Percentiles rank a stretch among this genome's conserved stretches.
These are phyloP conservation scores for Alternaria gaisen DNA, from an alignment of 2,329 filamentous ascomycete genomes.

Conservation along the genomic window DNA sequence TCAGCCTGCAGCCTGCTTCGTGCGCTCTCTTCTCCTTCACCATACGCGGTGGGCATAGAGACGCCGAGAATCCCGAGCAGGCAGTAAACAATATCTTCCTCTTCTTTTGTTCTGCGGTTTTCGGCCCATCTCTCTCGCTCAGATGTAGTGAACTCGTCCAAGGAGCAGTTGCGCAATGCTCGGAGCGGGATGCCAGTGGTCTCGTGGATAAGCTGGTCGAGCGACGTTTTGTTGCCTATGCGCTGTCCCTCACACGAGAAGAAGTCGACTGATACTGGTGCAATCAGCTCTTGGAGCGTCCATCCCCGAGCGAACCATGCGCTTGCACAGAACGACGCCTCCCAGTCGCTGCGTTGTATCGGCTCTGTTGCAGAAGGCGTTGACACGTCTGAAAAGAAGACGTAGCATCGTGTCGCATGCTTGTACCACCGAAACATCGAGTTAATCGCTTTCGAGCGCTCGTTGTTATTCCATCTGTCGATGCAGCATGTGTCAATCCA, in stretches of 20 bases:
- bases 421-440: slow-evolving; percentile 25
- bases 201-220: slow-evolving; percentile 21
- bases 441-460: slow-evolving; percentile 24
- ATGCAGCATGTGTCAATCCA: slow-evolving; percentile 37
- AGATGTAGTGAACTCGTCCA: slow-evolving; percentile 31
- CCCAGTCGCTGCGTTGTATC: slow-evolving; percentile 14
- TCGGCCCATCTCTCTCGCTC: slow-evolving; percentile 23
- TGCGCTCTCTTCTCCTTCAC: slow-evolving; percentile 31
- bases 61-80: slow-evolving; percentile 36
- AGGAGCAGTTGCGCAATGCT: slow-evolving; percentile 21
- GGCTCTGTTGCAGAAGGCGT: slow-evolving; percentile 2
- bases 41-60: slow-evolving; percentile 25
- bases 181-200: slow-evolving; percentile 24
- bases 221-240: slow-evolving; percentile 22
- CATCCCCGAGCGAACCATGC: slow-evolving; percentile 5
- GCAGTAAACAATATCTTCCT: slow-evolving; percentile 38
- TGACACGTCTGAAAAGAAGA: slow-evolving; percentile 30
- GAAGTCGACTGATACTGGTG: slow-evolving; percentile 25
- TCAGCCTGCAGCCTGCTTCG: slow-evolving; percentile 23
- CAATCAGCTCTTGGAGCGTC: slow-evolving; percentile 12
- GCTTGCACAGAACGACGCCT: slow-evolving; percentile 24
- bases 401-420: slow-evolving; percentile 29
- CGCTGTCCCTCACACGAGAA: slow-evolving; percentile 20
- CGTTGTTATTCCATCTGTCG: slow-evolving; percentile 22
- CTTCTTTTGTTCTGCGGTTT: slow-evolving; percentile 30